Evolutionary conservation across 1,139 yeast species (phyloP).

Genomic region (Spencermartinsiella ligniputridi): DNA sequence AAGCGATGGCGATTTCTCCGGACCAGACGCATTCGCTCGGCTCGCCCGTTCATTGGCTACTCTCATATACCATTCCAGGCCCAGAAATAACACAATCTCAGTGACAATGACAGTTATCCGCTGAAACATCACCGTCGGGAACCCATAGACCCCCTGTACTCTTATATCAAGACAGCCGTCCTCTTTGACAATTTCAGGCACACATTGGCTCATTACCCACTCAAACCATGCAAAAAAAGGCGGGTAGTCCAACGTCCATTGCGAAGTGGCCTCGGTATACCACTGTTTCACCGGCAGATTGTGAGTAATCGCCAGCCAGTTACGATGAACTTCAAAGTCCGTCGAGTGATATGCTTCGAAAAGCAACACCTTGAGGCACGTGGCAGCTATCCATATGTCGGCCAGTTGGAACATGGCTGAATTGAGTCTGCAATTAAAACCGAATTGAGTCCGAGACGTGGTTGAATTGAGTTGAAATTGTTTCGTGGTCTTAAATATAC

Average conservation of each 20-base stretch:
- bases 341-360: constrained; percentile 61
- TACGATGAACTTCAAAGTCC: constrained; percentile 95
- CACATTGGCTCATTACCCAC: constrained; percentile 67
- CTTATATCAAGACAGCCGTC: constrained; percentile 82
- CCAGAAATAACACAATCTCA: constrained; percentile 65
- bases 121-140: constrained; percentile 79
- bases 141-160: constrained; percentile 60
- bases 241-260: constrained; percentile 97
- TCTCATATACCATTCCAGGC: constrained; percentile 64
- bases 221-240: constrained; percentile 97
- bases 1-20: neutral
- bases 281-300: constrained; percentile 72
- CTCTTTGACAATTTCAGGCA: constrained; percentile 53
- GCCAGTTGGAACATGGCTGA: constrained; percentile 36
- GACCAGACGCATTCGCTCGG: constrained; percentile 34
- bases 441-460: too few species aligned
- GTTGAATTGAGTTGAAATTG: too few species aligned
- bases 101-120: constrained; percentile 72
- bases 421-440: too few species aligned
- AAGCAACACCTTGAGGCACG: constrained; percentile 51
- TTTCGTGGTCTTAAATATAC: too few species aligned
- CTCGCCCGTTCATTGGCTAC: constrained; percentile 39
- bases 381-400: constrained; percentile 61
- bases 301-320: constrained; percentile 91
- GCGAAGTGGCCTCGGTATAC: constrained; percentile 80